Evolutionary conservation across 169 alveolate species (phyloP), one percentile per base, ranked within the genome.

Genomic region (Plasmodium vivax): DNA sequence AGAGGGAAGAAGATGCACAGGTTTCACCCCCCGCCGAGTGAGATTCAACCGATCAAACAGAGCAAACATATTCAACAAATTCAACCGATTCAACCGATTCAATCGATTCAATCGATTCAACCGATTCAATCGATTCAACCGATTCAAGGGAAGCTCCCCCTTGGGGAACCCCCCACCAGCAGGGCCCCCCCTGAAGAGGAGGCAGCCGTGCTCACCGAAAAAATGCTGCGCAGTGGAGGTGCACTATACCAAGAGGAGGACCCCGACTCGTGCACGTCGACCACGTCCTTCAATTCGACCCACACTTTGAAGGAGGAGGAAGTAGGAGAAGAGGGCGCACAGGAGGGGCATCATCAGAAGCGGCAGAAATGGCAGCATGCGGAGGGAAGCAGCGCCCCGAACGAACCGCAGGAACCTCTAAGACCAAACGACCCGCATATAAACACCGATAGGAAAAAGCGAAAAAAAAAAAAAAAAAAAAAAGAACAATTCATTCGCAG

Each of bases 401-500:
- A 75, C 16, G 62, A 75, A 27, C 6, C 16, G 34, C 51, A 0
- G 62, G 6, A 8, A 12, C 83, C 3, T 0, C 38, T 5, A 75
- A 75, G 2, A 41, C 30, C 83, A n/a, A 19, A 2, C 27, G 72
- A 62, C 30, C 9, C 16, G 30, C 47, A 34, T 0, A 43, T 32
- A 30, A 43, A 71, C 10, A 43, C 32, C 47, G 43, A 68, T 10
- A 83, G 41, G 74, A n/a, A 71, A 62, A 34, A 3, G 36, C 27
- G 72, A 41, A 68, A 32, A 36, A 73, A 83, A 10, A 38, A 36
- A 16, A 32, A 43, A 71, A 68, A 30, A 68, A 4, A 83, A 19
- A 83, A 83, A 8, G 47, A 68, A 83, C 38, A 71, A 9, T 83
- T 83, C 30, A 58, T 83, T 16, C 72, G 34, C 43, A 62, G 74